Evolutionary conservation across 148 eudicot genomes (phyloP).

Genomic region (Simmondsia chinensis): DNA sequence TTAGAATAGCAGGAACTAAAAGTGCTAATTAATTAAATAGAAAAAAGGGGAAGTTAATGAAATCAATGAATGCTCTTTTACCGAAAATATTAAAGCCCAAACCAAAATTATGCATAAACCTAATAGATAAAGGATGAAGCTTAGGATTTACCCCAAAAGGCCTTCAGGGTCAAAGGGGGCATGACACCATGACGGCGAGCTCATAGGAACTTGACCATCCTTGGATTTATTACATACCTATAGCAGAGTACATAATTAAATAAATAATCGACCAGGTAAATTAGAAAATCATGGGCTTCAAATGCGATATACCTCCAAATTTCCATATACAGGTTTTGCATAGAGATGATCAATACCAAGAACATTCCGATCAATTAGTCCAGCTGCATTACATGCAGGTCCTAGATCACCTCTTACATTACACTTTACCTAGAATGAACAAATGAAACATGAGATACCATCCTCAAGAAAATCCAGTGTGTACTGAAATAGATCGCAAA

Average conservation of each 20-base stretch:
- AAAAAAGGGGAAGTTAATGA: too few species aligned
- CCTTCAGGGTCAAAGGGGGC: slow-evolving; percentile 98
- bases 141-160: slow-evolving; percentile 48
- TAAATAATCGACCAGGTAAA: background rate
- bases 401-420: slow-evolving; percentile 60
- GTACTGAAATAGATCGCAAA: background rate
- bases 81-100: too few species aligned
- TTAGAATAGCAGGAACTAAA: too few species aligned
- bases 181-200: slow-evolving; percentile 80
- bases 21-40: too few species aligned
- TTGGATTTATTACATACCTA: slow-evolving; percentile 61
- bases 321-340: slow-evolving; percentile 48
- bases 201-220: slow-evolving; percentile 34
- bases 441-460: background rate
- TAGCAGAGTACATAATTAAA: background rate
- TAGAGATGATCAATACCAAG: slow-evolving; percentile 71
- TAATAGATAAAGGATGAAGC: background rate
- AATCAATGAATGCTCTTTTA: too few species aligned
- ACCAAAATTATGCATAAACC: background rate
- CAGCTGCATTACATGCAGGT: slow-evolving; percentile 88
- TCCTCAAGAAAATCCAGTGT: background rate
- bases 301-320: slow-evolving; percentile 46
- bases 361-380: slow-evolving; percentile 68
- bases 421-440: slow-evolving; percentile 48
- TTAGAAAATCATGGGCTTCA: background rate